These are phyloP conservation scores for Fusarium sp. DNA, from an alignment of 2,329 filamentous ascomycete genomes.

Conservation along the genomic window DNA sequence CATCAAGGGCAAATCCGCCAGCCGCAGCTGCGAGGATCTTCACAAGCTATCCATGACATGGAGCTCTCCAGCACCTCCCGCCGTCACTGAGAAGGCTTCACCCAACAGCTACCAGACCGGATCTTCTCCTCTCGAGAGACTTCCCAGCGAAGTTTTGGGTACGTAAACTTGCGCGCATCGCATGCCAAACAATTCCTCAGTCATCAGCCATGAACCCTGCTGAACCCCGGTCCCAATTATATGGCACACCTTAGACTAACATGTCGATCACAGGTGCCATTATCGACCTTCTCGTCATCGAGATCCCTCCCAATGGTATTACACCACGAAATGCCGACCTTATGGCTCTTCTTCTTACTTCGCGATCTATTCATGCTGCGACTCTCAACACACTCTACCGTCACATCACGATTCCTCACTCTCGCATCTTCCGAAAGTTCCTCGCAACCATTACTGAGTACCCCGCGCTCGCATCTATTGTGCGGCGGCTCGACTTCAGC, in stretches of 20 bases:
- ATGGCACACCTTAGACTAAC: conserved; percentile 32
- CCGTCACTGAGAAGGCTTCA: conserved; percentile 40
- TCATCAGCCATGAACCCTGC: conserved; percentile 6
- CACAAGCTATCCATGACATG: conserved; percentile 64
- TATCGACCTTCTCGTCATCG: conserved; percentile 76
- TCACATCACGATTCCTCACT: conserved; percentile 84
- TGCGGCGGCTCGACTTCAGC: conserved; percentile 82
- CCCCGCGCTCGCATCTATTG: conserved; percentile 74
- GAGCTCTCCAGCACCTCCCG: conserved; percentile 52
- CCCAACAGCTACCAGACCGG: conserved; percentile 51
- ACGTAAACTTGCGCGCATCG: conserved; percentile 46
- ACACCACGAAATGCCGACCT: conserved; percentile 80
- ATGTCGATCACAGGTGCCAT: conserved; percentile 65
- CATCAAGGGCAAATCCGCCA: conserved; percentile 65
- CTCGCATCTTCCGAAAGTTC: conserved; percentile 83
- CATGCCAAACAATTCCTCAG: neutral
- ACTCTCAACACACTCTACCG: conserved; percentile 79
- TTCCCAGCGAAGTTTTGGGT: conserved; percentile 77
- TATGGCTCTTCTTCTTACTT: conserved; percentile 78
- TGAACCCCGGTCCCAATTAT: conserved; percentile 18
- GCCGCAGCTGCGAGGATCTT: conserved; percentile 68
- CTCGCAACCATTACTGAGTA: conserved; percentile 73
- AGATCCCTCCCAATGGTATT: conserved; percentile 76
- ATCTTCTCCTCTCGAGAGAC: conserved; percentile 67
- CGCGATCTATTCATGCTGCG: conserved; percentile 74